Evolutionary conservation across 169 alveolate species (phyloP).

Genomic region (Fabrea salina): DNA sequence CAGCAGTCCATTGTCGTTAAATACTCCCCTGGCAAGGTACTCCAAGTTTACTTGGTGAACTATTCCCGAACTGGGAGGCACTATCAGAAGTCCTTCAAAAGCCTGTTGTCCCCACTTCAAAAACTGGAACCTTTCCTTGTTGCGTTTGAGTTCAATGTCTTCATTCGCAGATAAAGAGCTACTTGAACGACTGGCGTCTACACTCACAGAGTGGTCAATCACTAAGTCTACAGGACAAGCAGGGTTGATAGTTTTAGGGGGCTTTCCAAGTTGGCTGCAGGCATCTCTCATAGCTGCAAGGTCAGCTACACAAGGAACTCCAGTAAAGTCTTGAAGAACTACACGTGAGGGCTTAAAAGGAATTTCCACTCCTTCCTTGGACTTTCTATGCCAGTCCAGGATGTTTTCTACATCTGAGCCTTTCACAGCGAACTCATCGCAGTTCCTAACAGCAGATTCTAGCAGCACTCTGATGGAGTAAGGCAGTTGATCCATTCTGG

Average conservation of each 20-base stretch:
- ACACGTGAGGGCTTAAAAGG: constrained; percentile 97
- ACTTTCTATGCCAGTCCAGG: constrained; percentile 85
- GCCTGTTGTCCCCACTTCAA: constrained; percentile 96
- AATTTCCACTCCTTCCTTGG: constrained; percentile 83
- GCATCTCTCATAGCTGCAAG: constrained; percentile 98
- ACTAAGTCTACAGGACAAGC: constrained; percentile 94
- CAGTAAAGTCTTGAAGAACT: constrained; percentile 94
- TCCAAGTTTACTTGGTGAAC: constrained; percentile 91
- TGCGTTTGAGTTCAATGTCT: constrained; percentile 89
- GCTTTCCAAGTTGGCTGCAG: constrained; percentile 86
- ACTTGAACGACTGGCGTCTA: constrained; percentile 88
- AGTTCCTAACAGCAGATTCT: constrained; percentile 94
- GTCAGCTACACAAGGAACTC: constrained; percentile 96
- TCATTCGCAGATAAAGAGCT: constrained; percentile 89
- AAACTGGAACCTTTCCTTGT: constrained; percentile 92
- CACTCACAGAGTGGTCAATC: constrained; percentile 95
- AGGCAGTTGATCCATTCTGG: constrained; percentile 76
- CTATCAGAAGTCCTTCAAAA: constrained; percentile 89
- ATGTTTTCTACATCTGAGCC: constrained; percentile 89
- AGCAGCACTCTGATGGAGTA: constrained; percentile 89
- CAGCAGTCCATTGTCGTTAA: constrained; percentile 69
- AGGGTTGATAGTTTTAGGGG: constrained; percentile 92
- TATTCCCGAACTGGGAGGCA: constrained; percentile 98
- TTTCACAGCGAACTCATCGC: constrained; percentile 91
- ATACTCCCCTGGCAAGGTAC: constrained; percentile 83